Evolutionary conservation across 106 monocot species (phyloP), one percentile per base, ranked within the genome.

Genomic region (Apostasia shenzhenica): DNA sequence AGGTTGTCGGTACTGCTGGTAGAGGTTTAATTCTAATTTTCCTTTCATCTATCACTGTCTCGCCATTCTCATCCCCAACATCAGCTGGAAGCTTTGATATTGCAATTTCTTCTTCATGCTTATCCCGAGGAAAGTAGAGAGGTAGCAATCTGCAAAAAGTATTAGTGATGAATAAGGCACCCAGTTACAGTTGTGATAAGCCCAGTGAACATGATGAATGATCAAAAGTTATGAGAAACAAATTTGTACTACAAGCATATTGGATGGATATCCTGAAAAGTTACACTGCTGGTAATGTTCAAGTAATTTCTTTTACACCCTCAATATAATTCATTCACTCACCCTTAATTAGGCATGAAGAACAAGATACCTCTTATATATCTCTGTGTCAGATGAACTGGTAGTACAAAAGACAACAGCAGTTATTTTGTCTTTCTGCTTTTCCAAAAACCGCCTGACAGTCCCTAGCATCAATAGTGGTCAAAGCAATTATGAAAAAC

Each of bases 61-160:
- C 99, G 43, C 99, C 99, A 88, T 99, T 99, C 79, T 99, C 99
- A 81, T 99, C 99, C 57, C 99, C 99, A 3, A 99, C 99, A 83
- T 99, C 99, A 57, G 99, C 85, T 59, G 99, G 99, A 81, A 99
- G 90, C 72, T 99, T 99, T 51, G 87, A 93, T 49, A 85, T 52
- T 65, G 99, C 99, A 40, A 99, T 59, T 67, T 93, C 93, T 80
- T 99, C 99, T 80, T 99, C 99, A 72, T 87, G 87, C 67, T 99
- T 90, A 76, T 99, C 99, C 63, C 99, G 76, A 10, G 99, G 99
- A 64, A 99, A 99, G 72, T 99, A 99, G 67, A 99, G 84, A 26
- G 99, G 99, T 72, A 99, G 93, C 78, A 99, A 85, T 72, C 99
- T 99, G 80, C 69, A 73, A 5, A 81, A 66, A 58, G 63, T 45